phyloP scores from a whole-genome alignment of 257 asterid genomes.

The Rehmannia glutinosa region DNA sequence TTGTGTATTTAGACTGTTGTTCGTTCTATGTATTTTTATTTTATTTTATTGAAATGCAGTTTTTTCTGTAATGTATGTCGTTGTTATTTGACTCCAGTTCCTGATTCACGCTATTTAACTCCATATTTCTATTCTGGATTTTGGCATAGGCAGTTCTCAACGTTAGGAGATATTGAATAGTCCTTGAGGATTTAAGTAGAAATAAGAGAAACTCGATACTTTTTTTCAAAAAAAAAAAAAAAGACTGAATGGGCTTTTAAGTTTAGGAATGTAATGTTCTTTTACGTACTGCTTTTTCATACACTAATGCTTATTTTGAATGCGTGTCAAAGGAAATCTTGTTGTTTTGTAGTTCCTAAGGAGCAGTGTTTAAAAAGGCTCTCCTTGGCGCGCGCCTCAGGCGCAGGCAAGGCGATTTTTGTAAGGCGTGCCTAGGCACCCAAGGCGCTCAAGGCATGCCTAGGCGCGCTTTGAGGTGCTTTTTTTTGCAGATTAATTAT shows the following conservation, averaged over 20 bases:
- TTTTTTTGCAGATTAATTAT: too few relatives aligned
- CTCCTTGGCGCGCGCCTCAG: too few relatives aligned
- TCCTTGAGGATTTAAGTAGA: neutral
- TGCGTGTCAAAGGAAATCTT: neutral
- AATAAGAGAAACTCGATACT: neutral
- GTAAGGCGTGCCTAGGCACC: too few relatives aligned
- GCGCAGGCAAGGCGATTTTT: too few relatives aligned
- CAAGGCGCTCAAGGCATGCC: too few relatives aligned
- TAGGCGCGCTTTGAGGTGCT: too few relatives aligned
- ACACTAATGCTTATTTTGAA: too few relatives aligned
- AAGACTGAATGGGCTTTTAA: neutral
- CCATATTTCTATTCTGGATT: neutral
- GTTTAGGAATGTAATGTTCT: neutral
- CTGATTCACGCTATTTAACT: neutral
- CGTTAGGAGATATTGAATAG: neutral
- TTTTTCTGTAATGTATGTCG: neutral
- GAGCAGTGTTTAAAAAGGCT: too few relatives aligned
- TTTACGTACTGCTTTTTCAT: neutral
- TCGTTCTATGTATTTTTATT: slow-evolving; percentile 16
- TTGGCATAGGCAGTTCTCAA: neutral
- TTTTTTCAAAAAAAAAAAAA: neutral
- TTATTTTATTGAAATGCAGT: neutral
- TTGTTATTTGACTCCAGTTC: neutral
- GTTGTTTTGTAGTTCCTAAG: neutral
- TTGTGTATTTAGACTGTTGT: neutral